A percentile compares a stretch with the other conserved stretches of the same genome.
These are phyloP conservation scores for Agrocybe pediades DNA, from an alignment of 768 basidiomycete species.

Conservation along the genomic window DNA sequence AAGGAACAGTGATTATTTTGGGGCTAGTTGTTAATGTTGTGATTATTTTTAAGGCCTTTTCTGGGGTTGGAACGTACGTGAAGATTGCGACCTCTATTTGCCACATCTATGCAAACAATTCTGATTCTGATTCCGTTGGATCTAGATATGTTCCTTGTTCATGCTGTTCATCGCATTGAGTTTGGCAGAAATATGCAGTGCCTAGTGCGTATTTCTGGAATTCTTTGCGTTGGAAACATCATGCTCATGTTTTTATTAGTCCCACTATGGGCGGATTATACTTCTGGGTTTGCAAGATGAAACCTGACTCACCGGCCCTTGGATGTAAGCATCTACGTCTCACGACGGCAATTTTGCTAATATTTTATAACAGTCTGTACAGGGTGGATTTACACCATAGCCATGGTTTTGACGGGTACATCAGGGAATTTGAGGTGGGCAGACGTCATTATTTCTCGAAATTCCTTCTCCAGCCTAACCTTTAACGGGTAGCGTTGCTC, in stretches of 20 bases:
- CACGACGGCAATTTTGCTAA: background rate
- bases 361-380: constrained; percentile 34
- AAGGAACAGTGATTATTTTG: background rate
- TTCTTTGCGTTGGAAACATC: background rate
- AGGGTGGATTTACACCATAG: constrained; percentile 62
- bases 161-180: constrained; percentile 60
- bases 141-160: constrained; percentile 55
- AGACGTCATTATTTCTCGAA: too few relatives aligned
- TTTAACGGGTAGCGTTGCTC: constrained; percentile 38
- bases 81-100: background rate
- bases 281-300: constrained; percentile 67
- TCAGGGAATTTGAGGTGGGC: constrained; percentile 55
- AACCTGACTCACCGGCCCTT: constrained; percentile 51
- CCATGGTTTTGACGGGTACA: constrained; percentile 61
- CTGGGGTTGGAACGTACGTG: constrained; percentile 63
- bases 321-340: constrained; percentile 42
- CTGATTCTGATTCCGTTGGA: background rate
- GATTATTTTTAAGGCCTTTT: constrained; percentile 36
- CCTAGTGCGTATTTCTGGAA: constrained; percentile 41
- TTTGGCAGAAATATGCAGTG: constrained; percentile 59
- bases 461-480: too few relatives aligned
- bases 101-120: background rate
- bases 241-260: constrained; percentile 23
- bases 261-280: constrained; percentile 62
- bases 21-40: background rate